A percentile compares a stretch with the other conserved stretches of the same genome.
phyloP scores from a whole-genome alignment of 257 asterid genomes.

The Fraxinus quadrangulata region DNA sequence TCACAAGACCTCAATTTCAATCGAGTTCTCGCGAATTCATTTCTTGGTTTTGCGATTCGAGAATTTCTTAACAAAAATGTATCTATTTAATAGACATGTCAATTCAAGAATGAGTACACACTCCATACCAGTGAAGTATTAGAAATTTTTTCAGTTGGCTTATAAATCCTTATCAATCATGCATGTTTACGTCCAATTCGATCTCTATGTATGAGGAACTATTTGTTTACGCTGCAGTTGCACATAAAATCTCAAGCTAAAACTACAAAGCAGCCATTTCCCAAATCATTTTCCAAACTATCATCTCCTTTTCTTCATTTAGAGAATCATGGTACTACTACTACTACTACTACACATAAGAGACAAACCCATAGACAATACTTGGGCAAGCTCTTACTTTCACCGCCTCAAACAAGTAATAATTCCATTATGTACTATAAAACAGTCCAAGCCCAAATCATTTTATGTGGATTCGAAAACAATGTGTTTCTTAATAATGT shows the following conservation, averaged over 20 bases:
- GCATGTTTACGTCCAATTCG: constrained; percentile 20
- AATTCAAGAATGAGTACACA: too few relatives aligned
- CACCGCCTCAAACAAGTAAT: constrained; percentile 19
- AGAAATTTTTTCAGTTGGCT: too few relatives aligned
- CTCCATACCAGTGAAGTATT: too few relatives aligned
- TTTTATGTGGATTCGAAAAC: constrained; percentile 38
- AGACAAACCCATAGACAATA: constrained; percentile 43
- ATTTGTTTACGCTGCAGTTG: background rate
- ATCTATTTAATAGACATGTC: too few relatives aligned
- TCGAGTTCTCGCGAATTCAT: too few relatives aligned
- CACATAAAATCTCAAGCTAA: constrained; percentile 3
- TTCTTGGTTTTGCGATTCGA: too few relatives aligned
- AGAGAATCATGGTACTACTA: too few relatives aligned
- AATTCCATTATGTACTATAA: constrained; percentile 21
- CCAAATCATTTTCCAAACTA: background rate
- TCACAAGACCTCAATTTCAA: too few relatives aligned
- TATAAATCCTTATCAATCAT: too few relatives aligned
- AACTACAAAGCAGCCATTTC: background rate
- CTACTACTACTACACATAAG: constrained; percentile 11
- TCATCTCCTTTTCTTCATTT: constrained; percentile 7
- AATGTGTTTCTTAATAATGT: constrained; percentile 33
- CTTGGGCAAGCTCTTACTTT: constrained; percentile 41
- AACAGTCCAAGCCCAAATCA: constrained; percentile 40
- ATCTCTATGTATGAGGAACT: background rate
- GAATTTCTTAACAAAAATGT: too few relatives aligned